Evolutionary conservation across 768 basidiomycete species (phyloP).

Genomic region (Pluteus cervinus): DNA sequence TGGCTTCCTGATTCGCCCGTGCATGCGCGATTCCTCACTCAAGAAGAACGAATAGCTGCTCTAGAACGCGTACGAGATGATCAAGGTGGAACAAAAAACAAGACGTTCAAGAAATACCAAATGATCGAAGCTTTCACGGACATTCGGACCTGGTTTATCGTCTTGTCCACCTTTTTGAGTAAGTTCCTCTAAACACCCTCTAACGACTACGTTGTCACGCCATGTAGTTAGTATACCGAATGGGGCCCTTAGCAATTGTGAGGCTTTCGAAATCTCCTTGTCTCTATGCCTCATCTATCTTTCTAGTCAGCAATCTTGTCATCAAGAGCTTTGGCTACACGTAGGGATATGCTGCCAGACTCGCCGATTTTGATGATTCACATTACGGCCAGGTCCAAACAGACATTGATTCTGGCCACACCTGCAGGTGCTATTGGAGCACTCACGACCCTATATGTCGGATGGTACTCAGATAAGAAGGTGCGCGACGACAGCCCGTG

Average conservation of each 20-base stretch:
- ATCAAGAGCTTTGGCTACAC: constrained; percentile 62
- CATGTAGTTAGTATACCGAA: constrained; percentile 57
- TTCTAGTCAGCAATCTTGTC: constrained; percentile 52
- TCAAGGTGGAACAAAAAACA: constrained; percentile 58
- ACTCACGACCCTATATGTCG: constrained; percentile 42
- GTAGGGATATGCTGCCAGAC: too few relatives aligned
- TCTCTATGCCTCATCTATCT: not conserved
- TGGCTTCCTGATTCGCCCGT: constrained; percentile 66
- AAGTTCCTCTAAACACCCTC: constrained; percentile 19
- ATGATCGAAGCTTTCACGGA: constrained; percentile 51
- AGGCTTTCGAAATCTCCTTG: constrained; percentile 11
- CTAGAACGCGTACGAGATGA: constrained; percentile 65
- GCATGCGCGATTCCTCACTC: constrained; percentile 47
- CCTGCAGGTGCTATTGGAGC: constrained; percentile 49
- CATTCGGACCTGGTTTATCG: constrained; percentile 56
- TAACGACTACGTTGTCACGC: not conserved
- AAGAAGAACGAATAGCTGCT: constrained; percentile 55
- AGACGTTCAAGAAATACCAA: constrained; percentile 52
- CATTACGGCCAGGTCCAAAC: constrained; percentile 45
- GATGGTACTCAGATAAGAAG: constrained; percentile 64
- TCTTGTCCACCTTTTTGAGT: constrained; percentile 57
- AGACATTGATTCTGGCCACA: constrained; percentile 54
- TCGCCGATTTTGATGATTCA: too few relatives aligned
- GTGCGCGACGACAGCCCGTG: constrained; percentile 17
- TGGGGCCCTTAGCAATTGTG: constrained; percentile 58